These are phyloP conservation scores for Capsicum pubescens DNA, from an alignment of 257 asterid species.

Conservation along the genomic window DNA sequence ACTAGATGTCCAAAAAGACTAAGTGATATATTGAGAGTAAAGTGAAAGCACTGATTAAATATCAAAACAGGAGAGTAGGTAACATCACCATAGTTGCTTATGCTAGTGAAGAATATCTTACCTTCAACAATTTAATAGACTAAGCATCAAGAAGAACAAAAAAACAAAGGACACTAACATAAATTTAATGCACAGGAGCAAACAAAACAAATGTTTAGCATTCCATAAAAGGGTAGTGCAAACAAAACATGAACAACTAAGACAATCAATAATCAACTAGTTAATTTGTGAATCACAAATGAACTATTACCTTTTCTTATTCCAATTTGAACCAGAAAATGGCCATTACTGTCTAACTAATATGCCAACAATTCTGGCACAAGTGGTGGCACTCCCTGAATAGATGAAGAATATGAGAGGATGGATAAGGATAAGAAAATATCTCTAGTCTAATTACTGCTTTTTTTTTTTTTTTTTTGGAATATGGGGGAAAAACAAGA, in stretches of 20 bases:
- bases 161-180: not conserved
- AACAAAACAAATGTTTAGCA: not conserved
- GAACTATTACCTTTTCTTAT: constrained; percentile 65
- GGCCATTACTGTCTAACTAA: constrained; percentile 88
- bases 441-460: not conserved
- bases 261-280: not conserved
- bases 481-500: not conserved
- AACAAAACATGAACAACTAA: not conserved
- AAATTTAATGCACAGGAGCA: not conserved
- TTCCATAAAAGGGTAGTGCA: too few relatives aligned
- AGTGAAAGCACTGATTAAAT: not conserved
- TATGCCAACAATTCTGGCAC: constrained; percentile 84
- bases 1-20: not conserved
- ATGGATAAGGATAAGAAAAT: not conserved
- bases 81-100: not conserved
- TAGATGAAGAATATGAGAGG: constrained; percentile 1
- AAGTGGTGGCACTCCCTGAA: constrained; percentile 80
- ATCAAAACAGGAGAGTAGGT: not conserved
- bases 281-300: constrained; percentile 8
- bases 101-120: not conserved
- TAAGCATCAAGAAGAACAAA: not conserved
- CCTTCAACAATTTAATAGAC: constrained; percentile 5
- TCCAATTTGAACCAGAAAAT: constrained; percentile 84
- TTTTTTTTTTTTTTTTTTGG: not conserved
- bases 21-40: not conserved